Conservation (phyloP, 352 stramenopile species). For the Phytophthora hibernalis region DNA sequence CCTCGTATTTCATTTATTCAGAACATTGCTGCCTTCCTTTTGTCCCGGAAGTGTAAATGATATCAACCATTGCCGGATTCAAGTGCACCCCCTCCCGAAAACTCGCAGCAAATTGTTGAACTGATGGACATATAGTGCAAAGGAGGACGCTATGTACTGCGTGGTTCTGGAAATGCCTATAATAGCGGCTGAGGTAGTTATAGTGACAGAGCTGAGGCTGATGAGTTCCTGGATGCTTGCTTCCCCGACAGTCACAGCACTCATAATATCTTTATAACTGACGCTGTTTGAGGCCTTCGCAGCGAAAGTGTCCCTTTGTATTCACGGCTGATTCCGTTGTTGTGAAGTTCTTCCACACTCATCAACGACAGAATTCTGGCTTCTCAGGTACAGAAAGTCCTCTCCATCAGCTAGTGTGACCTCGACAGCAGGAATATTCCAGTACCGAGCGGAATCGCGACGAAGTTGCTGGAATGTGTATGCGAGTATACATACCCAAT, state of each 20-base stretch:
- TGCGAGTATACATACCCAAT: too few relatives aligned
- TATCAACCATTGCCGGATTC: conserved; percentile 76
- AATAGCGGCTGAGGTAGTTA: conserved; percentile 16
- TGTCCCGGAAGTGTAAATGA: conserved; percentile 83
- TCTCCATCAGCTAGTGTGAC: conserved; percentile 63
- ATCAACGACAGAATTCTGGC: conserved; percentile 75
- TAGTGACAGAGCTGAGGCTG: conserved; percentile 22
- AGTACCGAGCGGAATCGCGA: conserved; percentile 72
- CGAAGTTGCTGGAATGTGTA: conserved; percentile 84
- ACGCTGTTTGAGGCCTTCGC: conserved; percentile 23
- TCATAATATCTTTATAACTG: conserved; percentile 34
- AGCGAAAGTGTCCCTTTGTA: conserved; percentile 46
- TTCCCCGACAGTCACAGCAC: conserved; percentile 10
- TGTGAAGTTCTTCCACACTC: conserved; percentile 50
- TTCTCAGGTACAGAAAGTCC: conserved; percentile 79
- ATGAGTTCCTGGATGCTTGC: conserved; percentile 16
- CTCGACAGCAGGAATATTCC: conserved; percentile 55
- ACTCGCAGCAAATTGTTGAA: conserved; percentile 74
- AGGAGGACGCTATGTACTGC: not conserved
- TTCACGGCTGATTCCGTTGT: conserved; percentile 60
- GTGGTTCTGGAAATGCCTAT: conserved; percentile 8
- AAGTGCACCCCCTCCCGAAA: conserved; percentile 53
- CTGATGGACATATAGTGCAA: conserved; percentile 54
- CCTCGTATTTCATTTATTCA: conserved; percentile 79
- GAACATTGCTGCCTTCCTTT: conserved; percentile 67